Conservation (phyloP, 768 basidiomycete genomes). For the Psilocybe azurescens region DNA sequence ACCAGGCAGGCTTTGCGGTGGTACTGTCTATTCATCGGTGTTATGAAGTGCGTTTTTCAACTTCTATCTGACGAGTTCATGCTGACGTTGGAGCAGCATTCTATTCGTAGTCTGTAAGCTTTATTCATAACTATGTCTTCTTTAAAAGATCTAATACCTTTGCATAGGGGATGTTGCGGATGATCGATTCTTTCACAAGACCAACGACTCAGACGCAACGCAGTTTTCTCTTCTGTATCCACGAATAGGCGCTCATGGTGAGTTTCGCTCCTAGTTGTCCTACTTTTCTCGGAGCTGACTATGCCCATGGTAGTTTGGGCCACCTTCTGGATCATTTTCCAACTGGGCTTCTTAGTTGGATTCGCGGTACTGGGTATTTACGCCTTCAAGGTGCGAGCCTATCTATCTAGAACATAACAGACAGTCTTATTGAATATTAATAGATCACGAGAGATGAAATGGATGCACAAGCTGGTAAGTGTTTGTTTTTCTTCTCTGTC, state of each 20-base stretch:
- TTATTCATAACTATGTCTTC: slow-evolving; percentile 1
- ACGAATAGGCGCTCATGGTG: slow-evolving; percentile 72
- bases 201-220: slow-evolving; percentile 91
- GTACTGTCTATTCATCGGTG: slow-evolving; percentile 83
- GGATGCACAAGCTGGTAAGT: slow-evolving; percentile 72
- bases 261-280: slow-evolving; percentile 22
- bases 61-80: slow-evolving; percentile 2
- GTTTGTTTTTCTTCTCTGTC: neutral
- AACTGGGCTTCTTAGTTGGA: slow-evolving; percentile 72
- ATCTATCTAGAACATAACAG: neutral
- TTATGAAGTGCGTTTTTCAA: slow-evolving; percentile 71
- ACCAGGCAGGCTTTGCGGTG: slow-evolving; percentile 79
- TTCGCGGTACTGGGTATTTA: slow-evolving; percentile 83
- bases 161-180: slow-evolving; percentile 88
- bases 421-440: slow-evolving; percentile 7
- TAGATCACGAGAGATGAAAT: slow-evolving; percentile 63
- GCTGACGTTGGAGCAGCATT: slow-evolving; percentile 46
- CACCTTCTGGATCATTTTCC: slow-evolving; percentile 82
- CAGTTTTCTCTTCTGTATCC: slow-evolving; percentile 85
- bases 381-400: slow-evolving; percentile 72
- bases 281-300: neutral
- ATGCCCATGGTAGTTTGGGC: slow-evolving; percentile 73
- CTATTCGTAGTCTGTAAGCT: slow-evolving; percentile 86
- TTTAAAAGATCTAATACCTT: neutral
- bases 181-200: slow-evolving; percentile 93